Evolutionary conservation across 176 grass and related monocot species (phyloP).

Genomic region (Poa annua): DNA sequence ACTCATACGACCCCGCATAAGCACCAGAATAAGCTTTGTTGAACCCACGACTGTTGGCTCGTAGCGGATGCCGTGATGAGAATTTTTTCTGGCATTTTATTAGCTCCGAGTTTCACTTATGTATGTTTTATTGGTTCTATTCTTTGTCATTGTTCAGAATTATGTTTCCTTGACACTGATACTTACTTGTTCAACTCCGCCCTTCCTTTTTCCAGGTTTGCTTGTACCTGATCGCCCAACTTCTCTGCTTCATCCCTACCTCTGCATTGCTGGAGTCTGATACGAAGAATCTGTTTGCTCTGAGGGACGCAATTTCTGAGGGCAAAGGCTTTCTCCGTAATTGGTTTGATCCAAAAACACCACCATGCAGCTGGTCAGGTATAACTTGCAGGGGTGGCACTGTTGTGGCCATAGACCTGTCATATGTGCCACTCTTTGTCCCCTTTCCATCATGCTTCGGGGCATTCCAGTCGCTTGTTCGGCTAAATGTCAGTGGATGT

Average conservation of each 20-base stretch:
- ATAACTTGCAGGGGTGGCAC: constrained; percentile 50
- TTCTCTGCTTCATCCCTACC: constrained; percentile 38
- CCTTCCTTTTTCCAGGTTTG: constrained; percentile 28
- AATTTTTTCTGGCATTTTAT: not conserved
- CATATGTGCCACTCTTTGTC: constrained; percentile 40
- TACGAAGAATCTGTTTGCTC: constrained; percentile 50
- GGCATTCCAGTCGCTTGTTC: constrained; percentile 54
- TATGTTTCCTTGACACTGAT: constrained; percentile 8
- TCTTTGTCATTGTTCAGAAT: not conserved
- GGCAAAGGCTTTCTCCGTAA: constrained; percentile 46
- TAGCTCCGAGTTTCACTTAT: not conserved
- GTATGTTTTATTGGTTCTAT: not conserved
- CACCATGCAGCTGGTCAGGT: constrained; percentile 75
- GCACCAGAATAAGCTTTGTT: not conserved
- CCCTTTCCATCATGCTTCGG: constrained; percentile 55
- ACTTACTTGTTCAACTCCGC: too few species aligned
- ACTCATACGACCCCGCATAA: not conserved
- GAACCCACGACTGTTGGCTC: not conserved
- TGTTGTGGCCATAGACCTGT: constrained; percentile 69
- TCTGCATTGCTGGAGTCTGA: constrained; percentile 46
- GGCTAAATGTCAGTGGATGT: constrained; percentile 60
- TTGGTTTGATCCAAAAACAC: constrained; percentile 64
- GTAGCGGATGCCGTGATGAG: not conserved
- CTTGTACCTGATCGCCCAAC: constrained; percentile 39
- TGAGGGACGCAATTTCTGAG: constrained; percentile 47